Evolutionary conservation across 1,284 basidiomycete species (phyloP), one percentile per base, ranked within the genome.

Genomic region (Violaceomyces palustris): DNA sequence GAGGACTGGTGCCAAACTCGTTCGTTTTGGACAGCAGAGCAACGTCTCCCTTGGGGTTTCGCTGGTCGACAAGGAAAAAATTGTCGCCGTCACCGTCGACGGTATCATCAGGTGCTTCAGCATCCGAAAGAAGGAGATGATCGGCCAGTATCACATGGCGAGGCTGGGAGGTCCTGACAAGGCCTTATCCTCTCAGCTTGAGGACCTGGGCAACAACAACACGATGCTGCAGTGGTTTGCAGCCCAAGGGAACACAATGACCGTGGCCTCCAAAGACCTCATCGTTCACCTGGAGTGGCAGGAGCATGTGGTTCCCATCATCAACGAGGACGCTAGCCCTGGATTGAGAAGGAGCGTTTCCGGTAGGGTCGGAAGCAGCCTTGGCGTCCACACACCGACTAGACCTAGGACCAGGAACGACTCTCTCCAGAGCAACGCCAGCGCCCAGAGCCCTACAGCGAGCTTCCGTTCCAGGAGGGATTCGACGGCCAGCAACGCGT

Each of bases 1-100:
- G 75, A 10, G 63, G 19, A 73, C 70, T 2, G 89, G 89, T 2
- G 83, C 82, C 24, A 91, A 92, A 77, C 82, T 92, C 35, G 86
- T 90, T 18, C 79, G 87, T 7, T 92, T 91, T 64, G 89, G 89
- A 1, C 89, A 93, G 72, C 89, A 92, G 76, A 91, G 87, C 23
- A 92, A 89, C 12, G 82, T 91, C 53, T 88, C 87, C 63, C 86
- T 91, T 35, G 89, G 89, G 8, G 87, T 92, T 24, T 87, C 88
- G 72, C 81, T 93, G 28, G 81, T 92, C 29, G 77, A 78, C 26
- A 70, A 75, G 9, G 74, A 78, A 38, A 79, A 86, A 33, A 82
- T 93, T 21, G 84, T 91, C 9, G 82, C 88, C 42, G 85, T 92
- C 17, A 92, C 89, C 0, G 88, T 93, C 55, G 90, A 93, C 74